Conservation (phyloP, 2,329 filamentous ascomycete species). For the Pseudomassariella vexata region DNA sequence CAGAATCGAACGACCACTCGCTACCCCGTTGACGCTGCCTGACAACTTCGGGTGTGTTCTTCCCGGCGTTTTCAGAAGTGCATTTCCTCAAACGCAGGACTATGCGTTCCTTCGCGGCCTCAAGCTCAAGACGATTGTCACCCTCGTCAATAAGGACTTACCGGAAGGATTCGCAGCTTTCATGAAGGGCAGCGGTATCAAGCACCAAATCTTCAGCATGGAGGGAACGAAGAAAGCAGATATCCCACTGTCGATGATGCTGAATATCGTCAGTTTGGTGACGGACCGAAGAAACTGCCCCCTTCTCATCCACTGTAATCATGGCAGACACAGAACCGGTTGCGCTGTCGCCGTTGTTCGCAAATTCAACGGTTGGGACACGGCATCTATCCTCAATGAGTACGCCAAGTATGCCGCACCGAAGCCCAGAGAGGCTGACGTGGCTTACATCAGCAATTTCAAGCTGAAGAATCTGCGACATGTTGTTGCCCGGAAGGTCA, state of each 20-base stretch:
- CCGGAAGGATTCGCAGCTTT: slow-evolving; percentile 52
- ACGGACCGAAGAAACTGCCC: slow-evolving; percentile 72
- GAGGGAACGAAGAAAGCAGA: slow-evolving; percentile 80
- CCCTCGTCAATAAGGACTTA: slow-evolving; percentile 58
- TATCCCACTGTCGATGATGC: slow-evolving; percentile 63
- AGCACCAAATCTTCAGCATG: slow-evolving; percentile 70
- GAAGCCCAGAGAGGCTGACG: slow-evolving; percentile 54
- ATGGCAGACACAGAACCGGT: slow-evolving; percentile 87
- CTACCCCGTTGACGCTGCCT: slow-evolving; percentile 30
- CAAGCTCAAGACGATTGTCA: slow-evolving; percentile 72
- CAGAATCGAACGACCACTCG: slow-evolving; percentile 8
- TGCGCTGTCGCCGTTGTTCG: slow-evolving; percentile 80
- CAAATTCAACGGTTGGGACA: slow-evolving; percentile 63
- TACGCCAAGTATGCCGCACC: slow-evolving; percentile 62
- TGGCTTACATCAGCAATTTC: slow-evolving; percentile 52
- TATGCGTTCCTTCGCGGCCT: slow-evolving; percentile 64
- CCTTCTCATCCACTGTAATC: slow-evolving; percentile 85
- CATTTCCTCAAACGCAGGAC: slow-evolving; percentile 68
- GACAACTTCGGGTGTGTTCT: slow-evolving; percentile 73
- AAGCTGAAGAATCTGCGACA: slow-evolving; percentile 31
- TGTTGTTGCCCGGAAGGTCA: slow-evolving; percentile 23
- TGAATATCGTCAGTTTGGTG: slow-evolving; percentile 63
- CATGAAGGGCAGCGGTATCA: slow-evolving; percentile 60
- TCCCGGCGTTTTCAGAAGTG: slow-evolving; percentile 73
- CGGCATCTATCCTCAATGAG: slow-evolving; percentile 60